Percentiles rank a stretch among this genome's conserved stretches.
These are phyloP conservation scores for Lanzia echinophila DNA, from an alignment of 2,329 filamentous ascomycete genomes.

Conservation along the genomic window DNA sequence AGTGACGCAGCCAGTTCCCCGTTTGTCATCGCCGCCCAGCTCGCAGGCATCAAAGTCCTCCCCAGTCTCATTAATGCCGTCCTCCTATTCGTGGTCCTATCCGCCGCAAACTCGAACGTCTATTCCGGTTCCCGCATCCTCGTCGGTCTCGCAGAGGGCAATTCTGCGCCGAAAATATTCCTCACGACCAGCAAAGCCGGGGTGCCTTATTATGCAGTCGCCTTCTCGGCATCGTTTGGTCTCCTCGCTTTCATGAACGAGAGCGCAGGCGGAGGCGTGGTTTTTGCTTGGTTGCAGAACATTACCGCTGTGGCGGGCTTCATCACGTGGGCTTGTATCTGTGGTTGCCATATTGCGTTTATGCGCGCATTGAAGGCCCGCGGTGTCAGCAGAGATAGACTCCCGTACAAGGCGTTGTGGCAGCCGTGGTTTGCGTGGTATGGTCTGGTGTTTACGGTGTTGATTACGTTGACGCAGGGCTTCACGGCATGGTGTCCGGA, in stretches of 20 bases:
- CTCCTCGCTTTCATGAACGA: constrained; percentile 64
- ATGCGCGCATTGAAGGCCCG: constrained; percentile 52
- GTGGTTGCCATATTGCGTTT: constrained; percentile 57
- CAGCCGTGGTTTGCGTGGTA: constrained; percentile 61
- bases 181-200: constrained; percentile 42
- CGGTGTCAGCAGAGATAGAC: constrained; percentile 47
- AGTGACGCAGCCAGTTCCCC: constrained; percentile 41
- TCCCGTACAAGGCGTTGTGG: constrained; percentile 55
- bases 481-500: constrained; percentile 58
- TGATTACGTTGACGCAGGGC: constrained; percentile 62
- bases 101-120: constrained; percentile 52
- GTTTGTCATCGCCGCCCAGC: constrained; percentile 56
- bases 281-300: constrained; percentile 69
- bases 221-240: constrained; percentile 49
- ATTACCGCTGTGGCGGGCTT: constrained; percentile 63
- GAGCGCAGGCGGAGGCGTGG: constrained; percentile 47
- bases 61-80: constrained; percentile 56
- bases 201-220: constrained; percentile 49
- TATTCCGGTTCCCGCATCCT: constrained; percentile 51
- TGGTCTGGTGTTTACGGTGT: constrained; percentile 56
- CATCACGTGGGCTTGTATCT: constrained; percentile 64
- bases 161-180: constrained; percentile 51
- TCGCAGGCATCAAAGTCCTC: constrained; percentile 47
- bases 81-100: constrained; percentile 51
- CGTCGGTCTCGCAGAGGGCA: constrained; percentile 48